These are phyloP conservation scores for Allomyces arbusculus DNA, from an alignment of 192 early-diverging fungal genomes.

Conservation along the genomic window DNA sequence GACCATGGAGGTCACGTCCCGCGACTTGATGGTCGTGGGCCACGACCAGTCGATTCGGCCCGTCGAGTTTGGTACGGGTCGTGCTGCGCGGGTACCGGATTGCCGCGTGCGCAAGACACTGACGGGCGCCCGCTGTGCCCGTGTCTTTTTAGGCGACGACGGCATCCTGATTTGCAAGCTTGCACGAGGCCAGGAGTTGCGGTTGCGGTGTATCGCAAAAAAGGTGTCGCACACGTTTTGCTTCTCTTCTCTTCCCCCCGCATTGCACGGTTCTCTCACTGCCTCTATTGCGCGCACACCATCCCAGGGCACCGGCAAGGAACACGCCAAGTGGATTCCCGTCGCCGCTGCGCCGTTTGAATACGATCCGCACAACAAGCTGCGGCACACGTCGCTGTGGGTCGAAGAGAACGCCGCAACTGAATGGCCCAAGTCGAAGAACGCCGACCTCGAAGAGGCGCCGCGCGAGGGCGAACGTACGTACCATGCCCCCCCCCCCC, in stretches of 20 bases:
- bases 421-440: conserved; percentile 64
- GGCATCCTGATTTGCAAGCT: conserved; percentile 45
- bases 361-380: conserved; percentile 88
- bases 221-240: conserved; percentile 43
- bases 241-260: background rate
- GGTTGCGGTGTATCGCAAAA: conserved; percentile 76
- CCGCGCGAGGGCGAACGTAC: conserved; percentile 7
- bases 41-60: conserved; percentile 48
- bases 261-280: too few relatives aligned
- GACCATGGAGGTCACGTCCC: conserved; percentile 61
- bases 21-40: conserved; percentile 42
- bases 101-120: conserved; percentile 2
- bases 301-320: conserved; percentile 78
- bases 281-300: too few relatives aligned
- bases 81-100: background rate
- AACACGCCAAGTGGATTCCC: conserved; percentile 95
- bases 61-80: conserved; percentile 19
- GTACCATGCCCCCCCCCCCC: conserved; percentile 15
- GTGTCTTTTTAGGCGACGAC: conserved; percentile 16
- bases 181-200: conserved; percentile 15
- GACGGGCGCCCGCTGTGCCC: background rate
- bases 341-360: conserved; percentile 76
- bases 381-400: conserved; percentile 84
- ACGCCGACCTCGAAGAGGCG: conserved; percentile 23
- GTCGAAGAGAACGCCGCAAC: conserved; percentile 59